Percentiles rank a stretch among this genome's conserved stretches.
Conservation (phyloP, 2,329 filamentous ascomycete genomes). For the Ophiognomonia clavigignenti-juglandacearum region DNA sequence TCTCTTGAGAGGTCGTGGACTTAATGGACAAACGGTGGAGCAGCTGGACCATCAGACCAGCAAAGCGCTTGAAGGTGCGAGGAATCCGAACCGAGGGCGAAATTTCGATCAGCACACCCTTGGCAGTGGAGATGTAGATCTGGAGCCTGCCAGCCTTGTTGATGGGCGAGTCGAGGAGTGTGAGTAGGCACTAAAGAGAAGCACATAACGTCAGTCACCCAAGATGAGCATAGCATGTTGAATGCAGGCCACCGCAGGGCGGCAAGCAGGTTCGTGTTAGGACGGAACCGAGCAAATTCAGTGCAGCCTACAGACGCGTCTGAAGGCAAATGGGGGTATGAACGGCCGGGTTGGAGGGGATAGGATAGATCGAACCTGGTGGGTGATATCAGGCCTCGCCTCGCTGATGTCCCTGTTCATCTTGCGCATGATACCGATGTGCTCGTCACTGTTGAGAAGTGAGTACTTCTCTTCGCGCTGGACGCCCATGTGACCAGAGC, state of each 20-base stretch:
- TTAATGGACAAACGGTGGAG: conserved; percentile 93
- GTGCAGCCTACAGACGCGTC: too few species aligned
- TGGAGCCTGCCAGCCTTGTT: conserved; percentile 98
- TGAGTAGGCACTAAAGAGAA: conserved; percentile 76
- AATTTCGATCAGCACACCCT: conserved; percentile 95
- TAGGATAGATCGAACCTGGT: conserved; percentile 66
- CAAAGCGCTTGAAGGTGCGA: conserved; percentile 97
- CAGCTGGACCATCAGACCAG: conserved; percentile 96
- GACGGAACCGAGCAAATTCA: neutral
- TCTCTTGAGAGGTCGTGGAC: conserved; percentile 95
- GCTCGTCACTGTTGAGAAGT: conserved; percentile 95
- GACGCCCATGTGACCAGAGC: conserved; percentile 56
- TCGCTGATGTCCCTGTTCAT: conserved; percentile 99
- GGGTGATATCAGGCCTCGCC: conserved; percentile 93
- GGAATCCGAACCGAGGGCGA: conserved; percentile 97
- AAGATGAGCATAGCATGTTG: conserved; percentile 38
- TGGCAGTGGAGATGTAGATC: conserved; percentile 97
- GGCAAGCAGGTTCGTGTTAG: conserved; percentile 9
- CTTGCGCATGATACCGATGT: conserved; percentile 98
- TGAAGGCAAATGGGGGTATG: too few species aligned
- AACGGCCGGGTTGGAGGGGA: conserved; percentile 18
- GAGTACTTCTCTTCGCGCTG: conserved; percentile 93
- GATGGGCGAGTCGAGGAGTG: conserved; percentile 93
- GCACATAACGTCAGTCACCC: conserved; percentile 24
- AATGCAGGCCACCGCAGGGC: conserved; percentile 34